These are phyloP conservation scores for Tilletia walkeri DNA, from an alignment of 1,284 basidiomycete species.

Conservation along the genomic window DNA sequence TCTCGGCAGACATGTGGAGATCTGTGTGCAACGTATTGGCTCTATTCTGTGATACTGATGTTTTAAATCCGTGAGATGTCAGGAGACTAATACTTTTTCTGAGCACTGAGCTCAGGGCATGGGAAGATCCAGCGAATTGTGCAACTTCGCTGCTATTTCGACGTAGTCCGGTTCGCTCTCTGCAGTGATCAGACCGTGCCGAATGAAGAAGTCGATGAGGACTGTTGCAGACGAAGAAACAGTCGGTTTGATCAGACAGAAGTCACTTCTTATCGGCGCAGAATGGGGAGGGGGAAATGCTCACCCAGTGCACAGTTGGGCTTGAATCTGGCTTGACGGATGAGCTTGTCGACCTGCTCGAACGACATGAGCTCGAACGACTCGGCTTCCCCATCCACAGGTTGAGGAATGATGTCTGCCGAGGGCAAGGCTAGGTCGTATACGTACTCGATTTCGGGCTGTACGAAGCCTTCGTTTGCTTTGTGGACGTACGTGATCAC, in stretches of 20 bases:
- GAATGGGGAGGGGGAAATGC: background rate
- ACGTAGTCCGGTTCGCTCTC: constrained; percentile 74
- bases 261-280: too few species aligned
- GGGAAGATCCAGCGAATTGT: constrained; percentile 63
- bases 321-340: constrained; percentile 69
- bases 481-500: constrained; percentile 62
- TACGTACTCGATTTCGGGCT: constrained; percentile 53
- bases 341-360: constrained; percentile 39
- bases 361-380: constrained; percentile 65
- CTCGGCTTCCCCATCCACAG: constrained; percentile 88
- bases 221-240: constrained; percentile 56
- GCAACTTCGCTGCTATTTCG: constrained; percentile 70
- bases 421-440: constrained; percentile 48
- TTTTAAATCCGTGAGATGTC: background rate
- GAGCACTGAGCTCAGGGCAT: constrained; percentile 26
- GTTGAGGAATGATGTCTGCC: constrained; percentile 64
- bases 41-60: background rate
- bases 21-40: background rate
- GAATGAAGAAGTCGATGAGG: constrained; percentile 77
- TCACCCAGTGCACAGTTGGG: constrained; percentile 70
- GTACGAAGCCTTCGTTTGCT: constrained; percentile 62
- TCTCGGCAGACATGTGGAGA: constrained; percentile 13
- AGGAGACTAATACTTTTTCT: background rate
- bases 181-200: constrained; percentile 71
- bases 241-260: constrained; percentile 1